Base-by-base conservation (phyloP, 2,329 filamentous ascomycete genomes). In the Pseudogymnoascus sp. region DNA sequence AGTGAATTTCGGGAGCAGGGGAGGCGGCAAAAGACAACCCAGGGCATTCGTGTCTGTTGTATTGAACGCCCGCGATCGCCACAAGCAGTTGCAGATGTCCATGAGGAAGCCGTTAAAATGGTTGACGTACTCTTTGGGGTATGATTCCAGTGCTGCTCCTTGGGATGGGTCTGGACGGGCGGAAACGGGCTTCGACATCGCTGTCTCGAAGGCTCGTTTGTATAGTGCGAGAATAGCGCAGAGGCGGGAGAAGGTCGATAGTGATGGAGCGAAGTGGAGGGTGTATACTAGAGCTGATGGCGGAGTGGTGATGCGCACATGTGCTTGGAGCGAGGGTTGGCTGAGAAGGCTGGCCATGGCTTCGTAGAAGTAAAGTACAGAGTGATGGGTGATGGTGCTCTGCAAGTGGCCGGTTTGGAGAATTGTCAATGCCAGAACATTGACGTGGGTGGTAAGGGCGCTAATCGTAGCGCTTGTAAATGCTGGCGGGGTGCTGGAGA, bases 21-120 rank as follows among this genome's bases (percentile, higher is more conserved):
- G 36, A 65, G 68, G 65, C 1, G 78, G 74, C 59, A 84, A 75
- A 7, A 82, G 72, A 66, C 84, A 82, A 3, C 81, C 84, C 13
- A 80, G 68, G 2, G 82, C 78, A 68, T 85, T 84, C n/a, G 81
- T 76, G 66, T 93, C 89, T 1, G 78, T 77, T 10, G 77, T 76
- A 63, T 84, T 84, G 63, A 95, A 87, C 0, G 88, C 91, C 10
- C 87, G 84, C 21, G 84, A 83, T 7, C 90, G 84, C 91, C 91
- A 95, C 55, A 94, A 73, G 59, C 89, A 85, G 71, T 95, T 95
- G 77, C 90, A 92, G 33, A 92, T 82, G 71, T 96, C 91, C 85
- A 94, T 92, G 33, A 95, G 81, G 71, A 89, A 92, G 21, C 88
- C 88, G 72, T 96, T 96, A 76, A 94, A 92, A 25, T 81, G 76